These are phyloP conservation scores for Aspergillus quadrilineatus DNA, from an alignment of 2,329 filamentous ascomycete genomes.

Conservation along the genomic window DNA sequence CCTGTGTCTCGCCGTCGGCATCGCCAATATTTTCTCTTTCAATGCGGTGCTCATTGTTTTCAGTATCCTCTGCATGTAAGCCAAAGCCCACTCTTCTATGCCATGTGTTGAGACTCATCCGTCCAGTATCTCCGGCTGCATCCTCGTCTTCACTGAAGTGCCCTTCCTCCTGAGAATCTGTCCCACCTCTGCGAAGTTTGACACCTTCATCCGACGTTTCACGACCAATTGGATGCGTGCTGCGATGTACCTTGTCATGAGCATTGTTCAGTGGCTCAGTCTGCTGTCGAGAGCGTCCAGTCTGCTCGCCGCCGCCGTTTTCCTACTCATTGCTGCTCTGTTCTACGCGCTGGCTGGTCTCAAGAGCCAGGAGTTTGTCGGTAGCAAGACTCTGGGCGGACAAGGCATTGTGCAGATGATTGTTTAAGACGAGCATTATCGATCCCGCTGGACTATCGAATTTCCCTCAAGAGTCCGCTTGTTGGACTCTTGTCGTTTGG, in stretches of 20 bases:
- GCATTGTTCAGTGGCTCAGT: slow-evolving; percentile 79
- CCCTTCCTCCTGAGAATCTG: slow-evolving; percentile 96
- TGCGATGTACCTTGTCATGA: slow-evolving; percentile 79
- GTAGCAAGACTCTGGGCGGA: slow-evolving; percentile 92
- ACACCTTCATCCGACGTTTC: slow-evolving; percentile 83
- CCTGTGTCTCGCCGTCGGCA: slow-evolving; percentile 65
- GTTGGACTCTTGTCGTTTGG: background rate
- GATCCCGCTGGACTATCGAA: background rate
- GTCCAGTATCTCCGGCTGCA: slow-evolving; percentile 64
- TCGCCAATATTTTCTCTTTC: slow-evolving; percentile 67
- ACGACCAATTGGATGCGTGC: slow-evolving; percentile 97
- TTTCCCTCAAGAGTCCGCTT: background rate
- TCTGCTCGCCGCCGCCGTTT: slow-evolving; percentile 80
- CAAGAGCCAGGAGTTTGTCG: slow-evolving; percentile 48
- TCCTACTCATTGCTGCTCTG: slow-evolving; percentile 71
- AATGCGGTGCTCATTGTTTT: slow-evolving; percentile 59
- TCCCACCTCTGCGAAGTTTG: slow-evolving; percentile 87
- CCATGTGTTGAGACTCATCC: slow-evolving; percentile 46
- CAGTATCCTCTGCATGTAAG: slow-evolving; percentile 58
- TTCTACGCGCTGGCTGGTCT: slow-evolving; percentile 65
- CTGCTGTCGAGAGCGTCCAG: slow-evolving; percentile 64
- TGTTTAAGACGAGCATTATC: slow-evolving; percentile 56
- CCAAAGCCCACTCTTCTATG: slow-evolving; percentile 13
- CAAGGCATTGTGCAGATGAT: slow-evolving; percentile 97
- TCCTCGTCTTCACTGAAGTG: slow-evolving; percentile 84